Evolutionary conservation across 768 basidiomycete species (phyloP), one percentile per base, ranked within the genome.

Genomic region (Tephrocybe sp.): DNA sequence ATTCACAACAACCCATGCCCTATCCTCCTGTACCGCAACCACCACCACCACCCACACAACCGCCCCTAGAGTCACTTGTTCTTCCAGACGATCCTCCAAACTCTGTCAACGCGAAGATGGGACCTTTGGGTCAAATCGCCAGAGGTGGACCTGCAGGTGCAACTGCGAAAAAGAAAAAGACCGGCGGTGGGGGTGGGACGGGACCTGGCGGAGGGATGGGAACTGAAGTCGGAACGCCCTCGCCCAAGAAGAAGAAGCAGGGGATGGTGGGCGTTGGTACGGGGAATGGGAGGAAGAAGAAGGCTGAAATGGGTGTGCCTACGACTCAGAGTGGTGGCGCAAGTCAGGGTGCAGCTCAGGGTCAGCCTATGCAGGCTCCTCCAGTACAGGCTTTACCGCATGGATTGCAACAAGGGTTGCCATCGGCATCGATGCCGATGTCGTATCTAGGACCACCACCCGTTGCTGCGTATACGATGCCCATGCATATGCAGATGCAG

Each of bases 61-160:
- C 60, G 19, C 47, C 60, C 1, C 47, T 66, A 13, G 14, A 54
- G 58, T 33, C 19, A 42, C 51, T 79, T 13, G 63, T 73, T 4
- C 72, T 92, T 4, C 75, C 77, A 8, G 90, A 92, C 72, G 90
- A 92, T 58, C 32, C 67, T 2, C 84, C 87, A 0, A 70, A 69
- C 32, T 60, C 78, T 10, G 63, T 72, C 3, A 87, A 89, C 57
- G 69, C 77, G 39, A 92, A 88, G 72, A 79, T 92, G 59, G 88
- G 89, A 0, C 91, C 90, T 0, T 68, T 91, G 14, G 90, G 90
- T 6, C 88, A 91, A 64, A 79, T 91, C 52, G 59, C 83, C 61
- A 80, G 82, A 62, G 70, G 74, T 1, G 75, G 73, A 2, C 59
- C 73, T 0, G 65, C 74, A 14, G 60, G 74, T 1, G 71, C 70